A percentile compares a stretch with the other conserved stretches of the same genome.
phyloP scores from a whole-genome alignment of 768 basidiomycete genomes.

The Suillus discolor region DNA sequence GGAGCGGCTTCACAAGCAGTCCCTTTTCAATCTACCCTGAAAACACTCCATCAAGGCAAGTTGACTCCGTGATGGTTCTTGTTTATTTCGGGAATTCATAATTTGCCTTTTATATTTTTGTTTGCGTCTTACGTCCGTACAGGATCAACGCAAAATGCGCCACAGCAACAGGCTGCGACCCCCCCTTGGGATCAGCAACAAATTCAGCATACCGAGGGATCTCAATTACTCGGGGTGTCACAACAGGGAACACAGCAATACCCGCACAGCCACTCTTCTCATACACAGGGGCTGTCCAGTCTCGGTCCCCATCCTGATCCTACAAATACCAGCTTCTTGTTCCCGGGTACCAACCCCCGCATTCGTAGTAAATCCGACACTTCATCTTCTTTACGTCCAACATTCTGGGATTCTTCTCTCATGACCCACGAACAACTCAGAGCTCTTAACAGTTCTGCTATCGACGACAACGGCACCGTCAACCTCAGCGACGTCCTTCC shows the following conservation, averaged over 20 bases:
- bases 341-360: constrained; percentile 42
- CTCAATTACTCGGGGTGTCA: constrained; percentile 32
- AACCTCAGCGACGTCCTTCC: constrained; percentile 32
- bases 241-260: constrained; percentile 33
- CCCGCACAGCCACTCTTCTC: constrained; percentile 37
- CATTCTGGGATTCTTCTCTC: constrained; percentile 49
- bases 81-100: constrained; percentile 33
- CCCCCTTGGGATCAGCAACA: constrained; percentile 39
- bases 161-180: constrained; percentile 37
- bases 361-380: constrained; percentile 65
- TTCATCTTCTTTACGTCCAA: constrained; percentile 49
- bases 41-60: constrained; percentile 58
- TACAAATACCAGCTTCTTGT: constrained; percentile 41
- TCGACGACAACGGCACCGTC: constrained; percentile 39
- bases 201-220: constrained; percentile 36
- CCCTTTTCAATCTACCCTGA: constrained; percentile 54
- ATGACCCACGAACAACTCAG: constrained; percentile 40
- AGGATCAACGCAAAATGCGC: constrained; percentile 34
- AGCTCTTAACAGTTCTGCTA: constrained; percentile 37
- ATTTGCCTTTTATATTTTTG: constrained; percentile 30
- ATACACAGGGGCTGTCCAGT: constrained; percentile 38
- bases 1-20: constrained; percentile 47
- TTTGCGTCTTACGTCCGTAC: constrained; percentile 29
- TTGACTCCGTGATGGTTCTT: constrained; percentile 32
- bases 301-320: constrained; percentile 33